Base-by-base conservation (phyloP, 768 basidiomycete species). In the Mycena leptocephala region DNA sequence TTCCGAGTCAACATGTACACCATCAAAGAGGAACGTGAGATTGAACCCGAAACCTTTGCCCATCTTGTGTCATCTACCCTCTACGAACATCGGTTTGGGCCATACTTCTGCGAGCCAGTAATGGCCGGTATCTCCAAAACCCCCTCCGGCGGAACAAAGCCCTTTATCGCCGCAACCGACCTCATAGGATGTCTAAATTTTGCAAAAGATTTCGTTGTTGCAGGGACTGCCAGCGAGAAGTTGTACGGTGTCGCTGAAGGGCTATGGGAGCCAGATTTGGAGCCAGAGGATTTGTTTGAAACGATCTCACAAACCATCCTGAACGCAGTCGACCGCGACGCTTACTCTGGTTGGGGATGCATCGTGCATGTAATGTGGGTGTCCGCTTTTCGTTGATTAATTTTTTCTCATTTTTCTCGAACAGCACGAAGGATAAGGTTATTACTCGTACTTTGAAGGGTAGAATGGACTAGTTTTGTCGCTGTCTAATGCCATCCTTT, bases 1-100 rank as follows among this genome's bases (percentile, higher is more conserved):
- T 97, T 95, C 87, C 91, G 97, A 78, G 95, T 98, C 72, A 99
- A 99, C 88, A 97, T 99, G 96, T 99, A 99, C 87, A 95, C 96
- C 37, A 99, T 99, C 90, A 99, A 99, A 86, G 98, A 99, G 86
- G 98, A 98, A 83, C 93, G 98, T 77, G 94, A 98, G 82, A 98
- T 99, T 81, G 94, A 96, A 79, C 98, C 98, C 55, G 94, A 97
- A 88, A 96, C 97, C 9, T 99, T 99, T 85, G 95, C 97, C 32
- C 97, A 97, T 82, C 93, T 99, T 77, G 95, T 99, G 75, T 96
- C 96, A 53, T 97, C 96, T 66, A 98, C 97, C 26, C 91, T 99
- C 20, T 99, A 99, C 85, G 97, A 99, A 85, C 93, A 92, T 82
- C 93, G 98, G 85, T 99, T 99, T 81, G 96, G 96, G 9, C 97